phyloP scores from a whole-genome alignment of 2,329 filamentous ascomycete species.

The Neofusicoccum parvum region DNA sequence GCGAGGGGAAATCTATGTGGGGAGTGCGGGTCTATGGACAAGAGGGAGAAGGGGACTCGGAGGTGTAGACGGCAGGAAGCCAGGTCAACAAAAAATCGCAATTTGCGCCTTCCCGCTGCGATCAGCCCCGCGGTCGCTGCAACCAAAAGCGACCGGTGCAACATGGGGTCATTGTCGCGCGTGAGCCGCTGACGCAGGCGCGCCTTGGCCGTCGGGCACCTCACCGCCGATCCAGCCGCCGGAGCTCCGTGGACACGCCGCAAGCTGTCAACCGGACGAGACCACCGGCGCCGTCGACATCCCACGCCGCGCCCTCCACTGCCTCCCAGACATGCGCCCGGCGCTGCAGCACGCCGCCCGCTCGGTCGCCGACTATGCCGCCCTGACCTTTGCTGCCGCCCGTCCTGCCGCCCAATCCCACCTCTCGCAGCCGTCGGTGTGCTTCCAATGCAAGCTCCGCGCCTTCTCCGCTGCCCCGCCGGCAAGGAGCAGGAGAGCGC shows the following conservation, averaged over 20 bases:
- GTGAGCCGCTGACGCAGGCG: not conserved
- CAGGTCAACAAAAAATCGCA: slow-evolving; percentile 11
- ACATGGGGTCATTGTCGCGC: not conserved
- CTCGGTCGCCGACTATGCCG: slow-evolving; percentile 30
- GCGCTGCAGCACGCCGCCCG: slow-evolving; percentile 45
- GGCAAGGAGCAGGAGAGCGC: not conserved
- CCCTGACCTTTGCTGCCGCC: slow-evolving; percentile 17
- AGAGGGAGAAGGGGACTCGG: not conserved
- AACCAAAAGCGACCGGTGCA: not conserved
- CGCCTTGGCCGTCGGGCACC: not conserved
- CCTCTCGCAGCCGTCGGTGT: slow-evolving; percentile 27
- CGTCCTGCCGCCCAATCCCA: not conserved
- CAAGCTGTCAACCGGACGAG: not conserved
- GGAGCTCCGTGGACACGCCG: not conserved
- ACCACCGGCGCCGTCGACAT: not conserved
- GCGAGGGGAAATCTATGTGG: not conserved
- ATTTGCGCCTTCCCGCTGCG: not conserved
- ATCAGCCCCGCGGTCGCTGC: not conserved
- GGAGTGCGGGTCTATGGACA: not conserved
- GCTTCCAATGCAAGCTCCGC: slow-evolving; percentile 35
- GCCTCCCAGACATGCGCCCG: slow-evolving; percentile 36
- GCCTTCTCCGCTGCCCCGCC: slow-evolving; percentile 24
- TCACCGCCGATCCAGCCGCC: not conserved
- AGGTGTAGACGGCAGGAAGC: not conserved
- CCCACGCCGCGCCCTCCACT: not conserved